Conservation (phyloP, 2,329 filamentous ascomycete species). For the Penicillium glabrum region DNA sequence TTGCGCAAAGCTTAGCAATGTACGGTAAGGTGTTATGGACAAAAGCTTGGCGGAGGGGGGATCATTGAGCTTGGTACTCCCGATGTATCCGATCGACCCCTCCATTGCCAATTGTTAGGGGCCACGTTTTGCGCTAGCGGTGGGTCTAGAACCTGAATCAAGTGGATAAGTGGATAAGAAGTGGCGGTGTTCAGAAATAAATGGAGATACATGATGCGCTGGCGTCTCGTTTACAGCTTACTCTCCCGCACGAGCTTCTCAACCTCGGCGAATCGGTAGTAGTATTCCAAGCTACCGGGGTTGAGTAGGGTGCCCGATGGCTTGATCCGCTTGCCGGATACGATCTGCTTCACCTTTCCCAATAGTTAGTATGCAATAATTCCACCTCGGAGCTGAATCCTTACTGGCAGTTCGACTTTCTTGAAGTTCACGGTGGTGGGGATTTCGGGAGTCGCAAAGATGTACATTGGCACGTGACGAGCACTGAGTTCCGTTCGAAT, state of each 20-base stretch:
- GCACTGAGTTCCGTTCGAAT: slow-evolving; percentile 68
- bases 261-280: slow-evolving; percentile 73
- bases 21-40: not conserved
- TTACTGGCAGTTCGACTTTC: slow-evolving; percentile 73
- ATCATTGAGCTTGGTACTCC: slow-evolving; percentile 6
- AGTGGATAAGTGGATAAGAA: not conserved
- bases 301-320: slow-evolving; percentile 76
- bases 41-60: slow-evolving; percentile 23
- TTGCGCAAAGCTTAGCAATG: slow-evolving; percentile 4
- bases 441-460: slow-evolving; percentile 79
- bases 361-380: no score
- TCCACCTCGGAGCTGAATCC: no score
- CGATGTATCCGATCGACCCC: slow-evolving; percentile 11
- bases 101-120: not conserved
- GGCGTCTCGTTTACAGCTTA: slow-evolving; percentile 13
- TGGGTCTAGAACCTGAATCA: slow-evolving; percentile 1
- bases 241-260: slow-evolving; percentile 50
- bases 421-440: slow-evolving; percentile 81
- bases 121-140: slow-evolving; percentile 6
- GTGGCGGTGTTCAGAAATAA: not conserved
- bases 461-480: slow-evolving; percentile 73
- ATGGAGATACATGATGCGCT: not conserved
- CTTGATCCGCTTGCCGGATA: slow-evolving; percentile 71
- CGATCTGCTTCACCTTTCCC: slow-evolving; percentile 68
- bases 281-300: slow-evolving; percentile 71